These are phyloP conservation scores for Leishmania amazonensis DNA, from an alignment of 208 protist species.

Conservation along the genomic window DNA sequence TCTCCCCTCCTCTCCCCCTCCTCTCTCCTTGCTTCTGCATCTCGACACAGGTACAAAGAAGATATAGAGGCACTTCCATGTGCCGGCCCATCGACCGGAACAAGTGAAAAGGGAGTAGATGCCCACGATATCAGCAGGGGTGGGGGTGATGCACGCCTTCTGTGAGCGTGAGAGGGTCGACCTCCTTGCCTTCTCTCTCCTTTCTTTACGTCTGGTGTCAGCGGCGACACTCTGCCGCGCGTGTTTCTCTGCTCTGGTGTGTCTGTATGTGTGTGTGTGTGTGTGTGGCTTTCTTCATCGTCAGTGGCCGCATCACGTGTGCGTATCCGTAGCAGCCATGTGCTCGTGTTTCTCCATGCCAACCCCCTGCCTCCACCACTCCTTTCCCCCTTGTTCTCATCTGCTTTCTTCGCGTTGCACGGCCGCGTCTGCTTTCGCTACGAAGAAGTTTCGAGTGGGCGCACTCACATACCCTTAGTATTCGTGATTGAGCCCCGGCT, in stretches of 20 bases:
- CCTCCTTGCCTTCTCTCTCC: neutral
- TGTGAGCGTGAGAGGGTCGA: neutral
- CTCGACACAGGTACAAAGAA: neutral
- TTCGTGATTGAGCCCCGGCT: neutral
- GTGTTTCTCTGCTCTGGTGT: neutral
- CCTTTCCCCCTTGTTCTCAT: neutral
- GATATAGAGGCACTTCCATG: neutral
- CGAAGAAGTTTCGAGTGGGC: neutral
- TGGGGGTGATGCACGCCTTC: neutral
- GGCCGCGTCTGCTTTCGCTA: neutral
- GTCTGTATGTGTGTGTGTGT: neutral
- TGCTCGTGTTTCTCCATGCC: neutral
- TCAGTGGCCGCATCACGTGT: neutral
- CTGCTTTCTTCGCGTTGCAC: neutral
- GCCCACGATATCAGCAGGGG: neutral
- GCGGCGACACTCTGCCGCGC: neutral
- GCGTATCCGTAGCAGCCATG: neutral
- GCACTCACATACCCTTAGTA: neutral
- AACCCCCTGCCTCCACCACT: neutral
- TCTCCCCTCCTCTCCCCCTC: neutral
- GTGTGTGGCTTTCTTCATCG: neutral
- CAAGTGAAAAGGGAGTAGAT: neutral
- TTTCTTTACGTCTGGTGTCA: neutral
- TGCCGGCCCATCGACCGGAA: neutral
- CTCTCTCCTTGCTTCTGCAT: neutral